These are phyloP conservation scores for Magnolia sinica DNA, from an alignment of 164 flowering plant species.

Conservation along the genomic window DNA sequence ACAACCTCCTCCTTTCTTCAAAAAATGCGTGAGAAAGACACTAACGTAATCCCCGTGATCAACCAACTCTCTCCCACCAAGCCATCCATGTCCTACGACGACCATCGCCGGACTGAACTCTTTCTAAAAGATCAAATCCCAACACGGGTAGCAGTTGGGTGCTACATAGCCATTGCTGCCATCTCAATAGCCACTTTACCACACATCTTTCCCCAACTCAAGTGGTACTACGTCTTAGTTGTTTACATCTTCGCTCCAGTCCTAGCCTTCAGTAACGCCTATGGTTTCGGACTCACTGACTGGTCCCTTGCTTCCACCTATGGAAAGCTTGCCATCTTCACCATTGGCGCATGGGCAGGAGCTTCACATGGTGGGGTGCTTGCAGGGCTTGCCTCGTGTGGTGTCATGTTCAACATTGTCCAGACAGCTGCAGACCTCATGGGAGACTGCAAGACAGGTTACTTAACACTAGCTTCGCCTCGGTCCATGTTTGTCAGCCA, in stretches of 20 bases:
- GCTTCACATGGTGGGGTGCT: constrained; percentile 50
- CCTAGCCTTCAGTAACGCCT: constrained; percentile 57
- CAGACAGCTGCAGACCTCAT: constrained; percentile 53
- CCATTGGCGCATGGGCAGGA: constrained; percentile 53
- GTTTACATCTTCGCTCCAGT: constrained; percentile 44
- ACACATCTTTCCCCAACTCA: constrained; percentile 43
- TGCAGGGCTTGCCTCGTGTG: constrained; percentile 58
- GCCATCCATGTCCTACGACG: constrained; percentile 25
- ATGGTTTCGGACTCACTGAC: constrained; percentile 59
- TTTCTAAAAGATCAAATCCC: constrained; percentile 58
- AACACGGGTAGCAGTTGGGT: constrained; percentile 28
- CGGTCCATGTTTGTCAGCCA: constrained; percentile 60
- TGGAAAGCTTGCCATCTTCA: constrained; percentile 53
- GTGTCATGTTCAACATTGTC: constrained; percentile 61
- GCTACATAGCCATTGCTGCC: constrained; percentile 36
- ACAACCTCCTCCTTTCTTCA: constrained; percentile 10
- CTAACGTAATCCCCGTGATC: not conserved
- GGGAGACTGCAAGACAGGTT: constrained; percentile 60
- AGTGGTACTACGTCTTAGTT: constrained; percentile 41
- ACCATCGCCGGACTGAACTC: constrained; percentile 26
- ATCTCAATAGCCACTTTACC: constrained; percentile 41
- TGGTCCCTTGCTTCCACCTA: constrained; percentile 56
- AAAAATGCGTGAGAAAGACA: constrained; percentile 10
- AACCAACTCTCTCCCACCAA: not conserved
- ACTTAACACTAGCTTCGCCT: constrained; percentile 54